Base-by-base conservation (phyloP, 2,329 filamentous ascomycete species). In the Aspergillus melleus region DNA sequence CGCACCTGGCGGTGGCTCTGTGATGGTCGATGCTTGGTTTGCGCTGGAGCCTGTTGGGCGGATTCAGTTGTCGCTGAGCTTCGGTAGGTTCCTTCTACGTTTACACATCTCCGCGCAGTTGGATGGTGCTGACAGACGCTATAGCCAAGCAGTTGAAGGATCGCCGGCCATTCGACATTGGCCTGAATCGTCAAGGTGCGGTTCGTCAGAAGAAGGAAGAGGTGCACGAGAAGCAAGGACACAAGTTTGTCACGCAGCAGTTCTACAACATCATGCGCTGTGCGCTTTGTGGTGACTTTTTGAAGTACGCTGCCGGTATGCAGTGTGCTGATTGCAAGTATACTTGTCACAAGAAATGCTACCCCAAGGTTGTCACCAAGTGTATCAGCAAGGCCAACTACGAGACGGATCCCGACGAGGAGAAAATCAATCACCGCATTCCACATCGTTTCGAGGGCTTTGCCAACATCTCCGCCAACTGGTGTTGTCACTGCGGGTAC, bases 201-300 rank as follows among this genome's bases (percentile, higher is more conserved):
- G 92, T 99, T 67, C 91, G 95, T 67, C 94, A 99, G 79, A 91
- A 92, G 72, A 99, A 99, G 81, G 95, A 99, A 77, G 93, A 98
- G 72, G 89, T 99, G 4, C 91, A 97, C 79, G 95, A 99, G 80
- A 96, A 97, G 83, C 97, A 96, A 74, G 95, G 95, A 52, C 95
- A 99, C 88, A 99, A 98, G 80, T 99, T 99, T 73, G 89, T 98
- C 58, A 91, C 95, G 72, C 93, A 97, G 76, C 95, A 97, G 76
- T 99, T 99, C 78, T 99, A 98, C 88, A 99, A 98, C 84, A 97
- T 99, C 73, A 99, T 99, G 95, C 94, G 95, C 63, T 99, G 95
- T 78, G 95, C 95, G 14, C 87, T 98, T 39, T 99, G 95, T 75
- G 95, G 93, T 61, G 95, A 99, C 68, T 98, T 99, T 73, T 89